Base-by-base conservation (phyloP, 2,329 filamentous ascomycete species). In the Aspergillus felis region DNA sequence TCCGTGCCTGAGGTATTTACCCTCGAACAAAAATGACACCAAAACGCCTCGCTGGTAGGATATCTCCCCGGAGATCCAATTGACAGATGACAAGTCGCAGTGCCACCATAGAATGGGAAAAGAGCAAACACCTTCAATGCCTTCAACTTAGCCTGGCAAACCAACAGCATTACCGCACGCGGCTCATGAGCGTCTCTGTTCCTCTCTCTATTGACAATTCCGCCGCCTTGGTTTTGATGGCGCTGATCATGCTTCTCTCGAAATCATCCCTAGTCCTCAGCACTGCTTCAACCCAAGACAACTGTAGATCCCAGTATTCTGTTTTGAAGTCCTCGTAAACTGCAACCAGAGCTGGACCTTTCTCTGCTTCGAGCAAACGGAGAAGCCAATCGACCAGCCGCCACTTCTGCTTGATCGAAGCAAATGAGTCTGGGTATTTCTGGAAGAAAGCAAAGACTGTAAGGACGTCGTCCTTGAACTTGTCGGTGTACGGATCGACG, bases 231-330 rank as follows among this genome's bases (percentile, higher is more conserved):
- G 87, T 86, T 81, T 97, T 97, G 51, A 97, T 88, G 20, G 86
- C 84, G 70, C 91, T 94, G 62, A 97, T 75, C 90, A 97, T 91
- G 59, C 85, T 84, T 64, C 93, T 82, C 74, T 97, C 94, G 76
- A 96, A 97, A 78, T 99, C 94, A 74, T 99, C 94, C 65, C 95
- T 82, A 1, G 87, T 82, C 64, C 92, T 84, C 62, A 99, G 72
- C 50, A 96, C 93, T 6, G 90, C 89, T 80, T 99, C 95, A 7
- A 99, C 92, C 94, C 94, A 99, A 49, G 87, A 88, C 58, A 97
- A 87, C 74, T 95, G 91, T 71, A 97, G 79, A 76, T 99, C 94
- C 90, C 93, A 96, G 74, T 96, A 97, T 49, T 85, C 82, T 42
- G 77, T 79, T 81, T 97, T 97, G 78, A 99, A 93, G 4, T 80